Evolutionary conservation across 371 early-diverging fungal species (phyloP).

Genomic region (Apophysomyces trapeziformis): DNA sequence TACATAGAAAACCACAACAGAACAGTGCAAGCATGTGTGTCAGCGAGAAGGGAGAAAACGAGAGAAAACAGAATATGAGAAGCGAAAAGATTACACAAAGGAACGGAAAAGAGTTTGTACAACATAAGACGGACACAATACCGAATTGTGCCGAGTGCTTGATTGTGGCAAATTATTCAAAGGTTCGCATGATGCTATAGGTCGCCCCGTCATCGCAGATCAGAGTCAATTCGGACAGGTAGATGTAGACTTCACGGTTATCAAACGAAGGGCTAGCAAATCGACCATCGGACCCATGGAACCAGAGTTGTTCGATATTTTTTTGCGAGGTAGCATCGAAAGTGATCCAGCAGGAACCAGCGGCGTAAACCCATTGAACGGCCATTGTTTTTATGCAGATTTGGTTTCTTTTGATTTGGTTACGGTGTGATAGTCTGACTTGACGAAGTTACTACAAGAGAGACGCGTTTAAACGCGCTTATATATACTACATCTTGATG

Average conservation of each 20-base stretch:
- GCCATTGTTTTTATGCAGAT: conserved; percentile 11
- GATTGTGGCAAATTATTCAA: neutral
- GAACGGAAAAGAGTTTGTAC: neutral
- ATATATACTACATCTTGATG: neutral
- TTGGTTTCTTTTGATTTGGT: neutral
- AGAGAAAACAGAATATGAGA: neutral
- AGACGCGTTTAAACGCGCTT: neutral
- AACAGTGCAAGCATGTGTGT: neutral
- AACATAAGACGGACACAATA: too few relatives aligned
- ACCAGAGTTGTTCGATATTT: conserved; percentile 24
- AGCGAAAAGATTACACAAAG: neutral
- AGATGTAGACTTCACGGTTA: neutral
- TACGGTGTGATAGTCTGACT: neutral
- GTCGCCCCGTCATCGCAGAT: neutral
- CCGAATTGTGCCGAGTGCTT: neutral
- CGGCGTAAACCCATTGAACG: conserved; percentile 24
- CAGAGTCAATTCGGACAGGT: neutral
- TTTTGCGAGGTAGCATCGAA: conserved; percentile 23
- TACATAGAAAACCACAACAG: neutral
- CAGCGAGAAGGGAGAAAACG: neutral
- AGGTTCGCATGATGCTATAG: neutral
- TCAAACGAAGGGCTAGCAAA: conserved; percentile 1
- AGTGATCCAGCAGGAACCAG: conserved; percentile 25
- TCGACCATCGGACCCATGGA: conserved; percentile 6
- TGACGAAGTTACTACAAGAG: neutral